Base-by-base conservation (phyloP, 1,284 basidiomycete species). In the Cryptococcus jaspeensis region DNA sequence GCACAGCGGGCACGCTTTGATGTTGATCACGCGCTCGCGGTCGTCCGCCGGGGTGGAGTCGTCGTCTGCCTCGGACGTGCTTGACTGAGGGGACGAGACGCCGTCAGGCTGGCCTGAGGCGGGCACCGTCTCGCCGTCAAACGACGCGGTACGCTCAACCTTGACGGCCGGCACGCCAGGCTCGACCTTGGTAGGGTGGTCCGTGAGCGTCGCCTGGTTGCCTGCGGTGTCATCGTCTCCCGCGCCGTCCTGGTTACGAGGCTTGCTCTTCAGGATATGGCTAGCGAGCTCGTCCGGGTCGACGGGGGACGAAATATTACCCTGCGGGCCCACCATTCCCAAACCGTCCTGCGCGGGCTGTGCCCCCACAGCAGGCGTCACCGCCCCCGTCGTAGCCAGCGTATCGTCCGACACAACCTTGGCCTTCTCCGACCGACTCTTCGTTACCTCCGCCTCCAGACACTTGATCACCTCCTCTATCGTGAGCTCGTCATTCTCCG, bases 1-100 rank as follows among this genome's bases (percentile, higher is more conserved):
- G 71, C 95, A 99, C 41, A 99, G 76, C 0, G 96, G 95, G 70
- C 95, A 99, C 52, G 85, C 88, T 79, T 89, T 90, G 67, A 98
- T 86, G 69, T 95, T 96, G 80, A 98, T 95, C 12, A 99, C 87
- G 13, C 92, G 85, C 74, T 97, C 92, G 45, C 88, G 79, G n/a
- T 81, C 75, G 23, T 83, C 82, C 1, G 81, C 79, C 0, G 73
- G 65, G 28, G 72, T 74, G n/a, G 65, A 66, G 5, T 81, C 81
- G 52, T 83, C 81, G 4, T 68, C 63, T 11, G 47, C 56, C 18
- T 69, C 67, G 36, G 62, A 63, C 4, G 36, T 38, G 4, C 32
- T 38, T 6, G 64, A 64, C 32, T 56, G 43, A 18, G 64, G 63
- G 2, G 65, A 59, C 12, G 61, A n/a, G 37, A 46, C 40, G 22